Conservation (phyloP, 139 green algal genomes). For the Nannochloris sp. region DNA sequence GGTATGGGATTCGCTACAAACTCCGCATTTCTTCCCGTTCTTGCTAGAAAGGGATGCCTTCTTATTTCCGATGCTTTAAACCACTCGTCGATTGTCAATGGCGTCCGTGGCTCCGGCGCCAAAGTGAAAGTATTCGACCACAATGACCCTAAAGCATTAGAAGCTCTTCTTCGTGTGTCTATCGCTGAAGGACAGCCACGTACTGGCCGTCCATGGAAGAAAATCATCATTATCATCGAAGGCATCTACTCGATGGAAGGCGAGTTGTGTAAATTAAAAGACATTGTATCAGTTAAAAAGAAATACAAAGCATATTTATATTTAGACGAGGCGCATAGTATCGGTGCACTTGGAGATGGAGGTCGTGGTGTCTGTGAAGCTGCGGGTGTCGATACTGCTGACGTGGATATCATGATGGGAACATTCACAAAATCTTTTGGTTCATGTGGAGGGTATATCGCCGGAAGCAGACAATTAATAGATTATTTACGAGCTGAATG, state of each 20-base stretch:
- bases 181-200: slow-evolving; percentile 91
- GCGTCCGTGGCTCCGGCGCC: slow-evolving; percentile 67
- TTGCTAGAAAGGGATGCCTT: slow-evolving; percentile 77
- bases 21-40: slow-evolving; percentile 75
- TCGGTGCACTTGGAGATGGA: slow-evolving; percentile 82
- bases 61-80: slow-evolving; percentile 95
- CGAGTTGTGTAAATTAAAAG: slow-evolving; percentile 74
- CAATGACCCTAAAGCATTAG: slow-evolving; percentile 82
- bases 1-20: slow-evolving; percentile 99
- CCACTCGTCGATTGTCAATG: slow-evolving; percentile 93
- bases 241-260: slow-evolving; percentile 99
- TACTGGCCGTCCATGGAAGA: slow-evolving; percentile 87
- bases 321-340: slow-evolving; percentile 98
- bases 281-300: slow-evolving; percentile 87
- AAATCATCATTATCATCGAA: slow-evolving; percentile 95
- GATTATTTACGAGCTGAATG: slow-evolving; percentile 51
- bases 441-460: slow-evolving; percentile 91
- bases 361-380: slow-evolving; percentile 84
- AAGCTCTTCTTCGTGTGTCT: slow-evolving; percentile 68
- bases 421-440: slow-evolving; percentile 99
- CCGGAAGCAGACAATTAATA: slow-evolving; percentile 55
- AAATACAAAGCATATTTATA: slow-evolving; percentile 86
- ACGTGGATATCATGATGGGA: slow-evolving; percentile 98
- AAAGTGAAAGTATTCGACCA: slow-evolving; percentile 87
- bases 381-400: slow-evolving; percentile 72